Conservation (phyloP, 2,329 filamentous ascomycete genomes). For the Didymella lethalis region DNA sequence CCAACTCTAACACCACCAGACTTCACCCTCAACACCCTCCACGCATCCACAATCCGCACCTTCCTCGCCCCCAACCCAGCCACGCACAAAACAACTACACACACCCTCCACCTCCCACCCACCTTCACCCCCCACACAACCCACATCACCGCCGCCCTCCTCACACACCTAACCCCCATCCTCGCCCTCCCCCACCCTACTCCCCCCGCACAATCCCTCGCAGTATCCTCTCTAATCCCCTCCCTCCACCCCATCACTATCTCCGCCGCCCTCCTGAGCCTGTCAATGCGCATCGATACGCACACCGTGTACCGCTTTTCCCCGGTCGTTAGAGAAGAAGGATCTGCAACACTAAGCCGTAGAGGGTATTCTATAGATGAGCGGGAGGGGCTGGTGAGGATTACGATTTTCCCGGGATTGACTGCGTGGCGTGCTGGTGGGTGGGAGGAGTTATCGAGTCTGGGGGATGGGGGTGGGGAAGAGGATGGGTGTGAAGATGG, state of each 20-base stretch:
- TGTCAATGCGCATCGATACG: constrained; percentile 36
- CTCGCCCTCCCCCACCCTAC: constrained; percentile 10
- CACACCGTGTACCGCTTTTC: constrained; percentile 42
- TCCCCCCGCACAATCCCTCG: not conserved
- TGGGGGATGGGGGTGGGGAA: not conserved
- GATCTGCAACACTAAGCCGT: too few species aligned
- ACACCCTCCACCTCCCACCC: constrained; percentile 23
- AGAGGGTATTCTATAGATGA: too few species aligned
- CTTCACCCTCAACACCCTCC: constrained; percentile 31
- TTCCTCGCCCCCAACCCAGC: constrained; percentile 1
- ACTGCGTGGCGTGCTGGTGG: constrained; percentile 39
- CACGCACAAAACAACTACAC: not conserved
- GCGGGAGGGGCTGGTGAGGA: constrained; percentile 26
- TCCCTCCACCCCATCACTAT: constrained; percentile 4
- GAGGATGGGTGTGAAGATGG: not conserved
- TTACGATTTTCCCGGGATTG: constrained; percentile 33
- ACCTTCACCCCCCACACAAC: constrained; percentile 37
- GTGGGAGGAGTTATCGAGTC: constrained; percentile 28
- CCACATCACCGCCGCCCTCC: constrained; percentile 27
- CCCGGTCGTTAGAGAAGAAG: constrained; percentile 37
- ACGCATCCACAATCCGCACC: constrained; percentile 20
- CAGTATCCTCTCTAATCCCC: not conserved
- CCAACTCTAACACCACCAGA: constrained; percentile 15
- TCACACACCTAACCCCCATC: constrained; percentile 35
- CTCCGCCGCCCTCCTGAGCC: constrained; percentile 34